Evolutionary conservation across 495 filamentous ascomycete species (phyloP).

Genomic region (Cetradonia linearis): DNA sequence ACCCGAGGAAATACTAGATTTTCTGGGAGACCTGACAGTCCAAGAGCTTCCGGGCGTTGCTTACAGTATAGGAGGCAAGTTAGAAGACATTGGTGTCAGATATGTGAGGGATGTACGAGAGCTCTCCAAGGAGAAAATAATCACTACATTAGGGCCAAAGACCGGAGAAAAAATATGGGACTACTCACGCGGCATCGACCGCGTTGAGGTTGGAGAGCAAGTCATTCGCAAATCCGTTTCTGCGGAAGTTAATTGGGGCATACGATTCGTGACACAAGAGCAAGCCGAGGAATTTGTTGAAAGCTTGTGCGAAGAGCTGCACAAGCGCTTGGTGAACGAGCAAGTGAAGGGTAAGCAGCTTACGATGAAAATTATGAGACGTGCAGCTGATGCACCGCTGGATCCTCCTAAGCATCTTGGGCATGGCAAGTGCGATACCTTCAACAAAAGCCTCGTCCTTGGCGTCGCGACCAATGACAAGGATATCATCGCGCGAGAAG

Average conservation of each 20-base stretch:
- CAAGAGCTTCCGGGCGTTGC: constrained; percentile 82
- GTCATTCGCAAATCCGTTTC: constrained; percentile 78
- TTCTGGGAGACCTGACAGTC: constrained; percentile 65
- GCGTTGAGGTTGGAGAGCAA: constrained; percentile 75
- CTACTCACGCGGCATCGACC: constrained; percentile 82
- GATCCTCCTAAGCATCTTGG: constrained; percentile 92
- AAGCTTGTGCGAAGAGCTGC: constrained; percentile 72
- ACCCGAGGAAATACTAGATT: constrained; percentile 64
- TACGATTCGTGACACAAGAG: constrained; percentile 78
- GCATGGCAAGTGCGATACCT: constrained; percentile 88
- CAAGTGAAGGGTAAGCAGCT: constrained; percentile 76
- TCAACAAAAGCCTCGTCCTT: constrained; percentile 74
- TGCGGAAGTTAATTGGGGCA: constrained; percentile 96
- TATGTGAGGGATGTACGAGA: constrained; percentile 72
- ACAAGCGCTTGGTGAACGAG: constrained; percentile 68
- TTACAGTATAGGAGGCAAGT: constrained; percentile 67
- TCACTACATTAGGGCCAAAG: constrained; percentile 70
- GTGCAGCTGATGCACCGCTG: constrained; percentile 74
- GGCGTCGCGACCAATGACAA: constrained; percentile 70
- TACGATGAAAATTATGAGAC: constrained; percentile 86
- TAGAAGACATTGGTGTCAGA: constrained; percentile 79
- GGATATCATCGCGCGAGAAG: constrained; percentile 64
- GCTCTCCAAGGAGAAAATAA: constrained; percentile 61
- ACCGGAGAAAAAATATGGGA: constrained; percentile 88
- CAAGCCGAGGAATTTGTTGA: constrained; percentile 86